Percentiles rank a stretch among this genome's conserved stretches.
Conservation (phyloP, 2,329 filamentous ascomycete genomes). For the Cladosporium sphaerospermum region DNA sequence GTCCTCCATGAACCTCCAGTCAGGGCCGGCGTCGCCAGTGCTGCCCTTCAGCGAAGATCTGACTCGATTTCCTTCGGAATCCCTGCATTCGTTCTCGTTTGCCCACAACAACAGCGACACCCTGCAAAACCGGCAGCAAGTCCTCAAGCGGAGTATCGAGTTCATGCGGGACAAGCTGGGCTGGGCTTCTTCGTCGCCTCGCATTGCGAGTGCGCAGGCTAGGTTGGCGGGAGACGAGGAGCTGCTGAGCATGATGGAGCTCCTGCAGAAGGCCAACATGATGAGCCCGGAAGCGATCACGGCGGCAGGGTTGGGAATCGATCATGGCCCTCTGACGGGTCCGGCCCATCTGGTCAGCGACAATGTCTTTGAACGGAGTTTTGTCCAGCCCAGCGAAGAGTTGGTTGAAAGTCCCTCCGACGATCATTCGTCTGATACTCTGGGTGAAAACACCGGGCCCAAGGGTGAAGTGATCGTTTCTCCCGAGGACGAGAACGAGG, state of each 20-base stretch:
- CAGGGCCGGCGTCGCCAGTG: constrained; percentile 64
- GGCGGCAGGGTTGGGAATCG: constrained; percentile 40
- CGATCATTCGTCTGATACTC: constrained; percentile 20
- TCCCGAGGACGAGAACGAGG: constrained; percentile 1
- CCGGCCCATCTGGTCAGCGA: constrained; percentile 66
- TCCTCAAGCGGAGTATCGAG: constrained; percentile 87
- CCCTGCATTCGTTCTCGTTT: constrained; percentile 96
- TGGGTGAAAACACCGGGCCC: constrained; percentile 1
- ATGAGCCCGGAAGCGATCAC: constrained; percentile 61
- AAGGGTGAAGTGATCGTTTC: constrained; percentile 1
- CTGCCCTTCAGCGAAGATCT: constrained; percentile 78
- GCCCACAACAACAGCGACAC: constrained; percentile 91
- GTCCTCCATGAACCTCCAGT: constrained; percentile 48
- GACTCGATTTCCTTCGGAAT: constrained; percentile 87
- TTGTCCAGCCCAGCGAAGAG: constrained; percentile 40
- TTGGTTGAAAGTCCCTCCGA: constrained; percentile 37
- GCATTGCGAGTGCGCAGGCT: constrained; percentile 76
- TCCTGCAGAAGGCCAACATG: constrained; percentile 74
- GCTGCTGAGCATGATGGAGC: constrained; percentile 82
- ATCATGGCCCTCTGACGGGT: constrained; percentile 67
- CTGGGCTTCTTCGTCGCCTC: constrained; percentile 69
- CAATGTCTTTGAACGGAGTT: constrained; percentile 82
- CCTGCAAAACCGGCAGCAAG: constrained; percentile 84
- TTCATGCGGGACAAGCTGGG: constrained; percentile 92
- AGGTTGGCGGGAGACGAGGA: constrained; percentile 77